Base-by-base conservation (phyloP, 2,329 filamentous ascomycete genomes). In the Stemphylium beticola region DNA sequence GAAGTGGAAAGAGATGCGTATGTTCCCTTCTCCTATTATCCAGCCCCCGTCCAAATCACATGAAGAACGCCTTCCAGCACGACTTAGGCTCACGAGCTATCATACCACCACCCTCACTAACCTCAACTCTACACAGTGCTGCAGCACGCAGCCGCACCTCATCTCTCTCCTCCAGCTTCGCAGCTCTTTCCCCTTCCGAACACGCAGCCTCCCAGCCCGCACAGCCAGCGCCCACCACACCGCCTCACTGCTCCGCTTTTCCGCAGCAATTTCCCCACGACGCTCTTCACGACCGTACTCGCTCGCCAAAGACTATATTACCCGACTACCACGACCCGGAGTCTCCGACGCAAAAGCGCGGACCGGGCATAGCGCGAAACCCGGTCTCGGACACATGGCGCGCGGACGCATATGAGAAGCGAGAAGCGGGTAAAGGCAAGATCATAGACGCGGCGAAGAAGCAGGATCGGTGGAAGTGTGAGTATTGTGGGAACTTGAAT, bases 351-450 rank as follows among this genome's bases (percentile, higher is more conserved):
- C 53, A 53, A 38, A 49, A 36, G 36, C 43, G 51, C 8, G 45
- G 44, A 2, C 34, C 43, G 10, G 38, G 33, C 5, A 33, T 51
- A 32, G 15, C 20, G 10, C 51, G 55, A 26, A 58, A 58, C 24
- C 52, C 52, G 1, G 43, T 51, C 4, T 38, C 47, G 6, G 55
- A 58, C 24, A 55, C 47, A 6, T 58, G 55, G 51, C 42, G 38
- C 22, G 52, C 51, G 3, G 55, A 50, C 6, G 55, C 55, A 6
- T 58, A 55, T 18, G 15, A 39, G 20, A 54, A 45, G 40, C 34
- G 20, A n/a, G 24, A 49, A 2, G 10, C 38, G 4, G 42, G 20
- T 8, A 29, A 34, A 4, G 47, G 17, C 6, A 55, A 54, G 46
- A 41, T 55, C 14, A 7, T 34, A 11, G 47, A 55, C 17, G 41